Base-by-base conservation (phyloP, 1,139 yeast species). In the Arxiozyma slooffiae region DNA sequence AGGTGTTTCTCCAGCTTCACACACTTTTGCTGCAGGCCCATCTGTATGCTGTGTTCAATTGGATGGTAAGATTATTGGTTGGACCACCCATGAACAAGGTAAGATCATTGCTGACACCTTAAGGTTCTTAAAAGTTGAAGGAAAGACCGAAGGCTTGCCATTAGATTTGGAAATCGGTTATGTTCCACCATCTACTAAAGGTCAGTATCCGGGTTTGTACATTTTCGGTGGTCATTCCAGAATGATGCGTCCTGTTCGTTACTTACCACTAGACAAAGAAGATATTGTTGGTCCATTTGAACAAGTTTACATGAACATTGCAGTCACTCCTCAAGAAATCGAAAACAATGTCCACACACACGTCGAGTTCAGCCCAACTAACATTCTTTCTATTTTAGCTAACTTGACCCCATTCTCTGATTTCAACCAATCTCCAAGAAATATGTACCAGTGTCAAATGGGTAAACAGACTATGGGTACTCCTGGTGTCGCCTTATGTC, bases 381-480 rank as follows among this genome's bases (percentile, higher is more conserved):
- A 92, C 68, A 88, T 92, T 53, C 75, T 92, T 60, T 88, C 97
- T 20, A 92, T 92, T 60, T 76, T 92, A 70, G 97, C 97, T 56
- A 92, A 92, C 70, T 76, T 92, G 74, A 92, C 98, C 0, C 98
- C 98, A 58, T 92, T 88, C 68, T 90, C 97, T 1, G 98, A 92
- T 71, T 94, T 92, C 74, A 92, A 92, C 71, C 99, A 92, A 75
- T 89, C 97, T 38, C 99, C 99, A 63, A 85, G 99, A 81, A 92
- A 92, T 69, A 92, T 94, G 98, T 92, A 92, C 69, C 99, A 92
- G 74, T 92, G 99, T 75, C 98, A 94, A 78, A 92, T 92, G 99
- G 98, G 97, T 80, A 92, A 92, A 73, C 99, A 92, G 76, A 92
- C 99, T 23, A 92, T 92, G 98, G 99, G 99, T 72, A 92, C 98